phyloP scores from a whole-genome alignment of 495 filamentous ascomycete species.

The Tuber melanosporum region DNA sequence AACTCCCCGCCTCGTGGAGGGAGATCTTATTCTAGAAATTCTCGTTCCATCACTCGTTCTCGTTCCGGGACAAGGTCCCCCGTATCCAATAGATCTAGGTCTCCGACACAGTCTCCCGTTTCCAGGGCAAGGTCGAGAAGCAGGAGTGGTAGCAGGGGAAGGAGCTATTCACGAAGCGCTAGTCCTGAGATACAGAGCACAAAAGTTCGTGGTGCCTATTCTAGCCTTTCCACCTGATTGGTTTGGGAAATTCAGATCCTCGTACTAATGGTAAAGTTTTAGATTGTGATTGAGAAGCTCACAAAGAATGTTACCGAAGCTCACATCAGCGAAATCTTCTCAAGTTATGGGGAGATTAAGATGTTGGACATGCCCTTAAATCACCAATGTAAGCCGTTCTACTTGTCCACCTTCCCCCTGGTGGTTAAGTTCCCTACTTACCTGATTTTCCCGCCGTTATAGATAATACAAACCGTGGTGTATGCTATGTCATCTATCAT shows the following conservation, averaged over 20 bases:
- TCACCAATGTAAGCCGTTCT: conserved; percentile 59
- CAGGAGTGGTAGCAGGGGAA: conserved; percentile 30
- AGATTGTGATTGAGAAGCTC: conserved; percentile 95
- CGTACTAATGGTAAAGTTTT: conserved; percentile 8
- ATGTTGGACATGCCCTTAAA: conserved; percentile 87
- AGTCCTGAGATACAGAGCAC: conserved; percentile 42
- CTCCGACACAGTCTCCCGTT: conserved; percentile 11
- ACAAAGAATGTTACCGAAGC: conserved; percentile 89
- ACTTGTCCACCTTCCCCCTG: not conserved
- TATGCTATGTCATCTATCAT: conserved; percentile 85
- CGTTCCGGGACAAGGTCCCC: conserved; percentile 33
- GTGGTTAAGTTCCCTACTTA: conserved; percentile 5
- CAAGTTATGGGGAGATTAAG: conserved; percentile 74
- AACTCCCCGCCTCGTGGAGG: conserved; percentile 33
- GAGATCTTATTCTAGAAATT: conserved; percentile 26
- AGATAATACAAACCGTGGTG: conserved; percentile 88
- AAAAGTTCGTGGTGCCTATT: conserved; percentile 26
- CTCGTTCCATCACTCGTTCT: conserved; percentile 30
- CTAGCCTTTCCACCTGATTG: not conserved
- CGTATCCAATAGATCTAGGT: conserved; percentile 15
- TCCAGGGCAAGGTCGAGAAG: conserved; percentile 29
- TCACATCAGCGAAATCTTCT: conserved; percentile 89
- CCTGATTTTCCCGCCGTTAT: conserved; percentile 16
- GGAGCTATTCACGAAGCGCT: conserved; percentile 36
- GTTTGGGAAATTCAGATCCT: not conserved